Base-by-base conservation (phyloP, 2,329 filamentous ascomycete genomes). In the Aspergillus caelatus region DNA sequence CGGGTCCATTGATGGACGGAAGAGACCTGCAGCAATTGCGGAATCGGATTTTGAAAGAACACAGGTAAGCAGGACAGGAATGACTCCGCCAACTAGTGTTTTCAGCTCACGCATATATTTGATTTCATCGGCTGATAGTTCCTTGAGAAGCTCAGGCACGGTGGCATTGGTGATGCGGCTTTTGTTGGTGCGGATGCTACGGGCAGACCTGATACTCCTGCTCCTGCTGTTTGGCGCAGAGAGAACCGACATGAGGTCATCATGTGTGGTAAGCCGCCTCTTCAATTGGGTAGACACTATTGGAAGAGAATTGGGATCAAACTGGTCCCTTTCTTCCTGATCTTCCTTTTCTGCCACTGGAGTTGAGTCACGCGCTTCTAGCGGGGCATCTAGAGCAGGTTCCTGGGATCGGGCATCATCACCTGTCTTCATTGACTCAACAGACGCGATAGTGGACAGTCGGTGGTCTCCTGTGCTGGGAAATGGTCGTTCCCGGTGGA, bases 11-110 rank as follows among this genome's bases (percentile, higher is more conserved):
- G 84, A 83, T 11, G 85, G 83, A 21, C 86, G 86, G 72, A 94
- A 93, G 2, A 94, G 81, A 5, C 89, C 88, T 23, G 87, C 85
- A 3, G 87, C 85, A 55, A 88, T 83, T 16, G 85, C 85, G 8
- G 86, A 86, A 66, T 89, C 86, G 1, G 88, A 88, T 64, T 91
- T 88, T 11, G 89, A 91, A 14, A 97, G 85, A 10, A 96, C 91
- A 68, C 93, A 92, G 11, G 90, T 92, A 58, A 99, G 81, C 2
- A 99, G 85, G 2, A 98, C 94, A 0, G 95, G 95, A 61, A 99
- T 92, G 26, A 99, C 94, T 61, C 95, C 95, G 71, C 97, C 94
- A 9, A 98, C 94, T 36, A 99, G 80, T 0, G 95, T 97, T 74
- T 93, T 93, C 36, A 99, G 84, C 78, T 99, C 95, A 60, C 94